These are phyloP conservation scores for Bocquillonia castaneifolia DNA, from an alignment of 441 rosid genomes.

Conservation along the genomic window DNA sequence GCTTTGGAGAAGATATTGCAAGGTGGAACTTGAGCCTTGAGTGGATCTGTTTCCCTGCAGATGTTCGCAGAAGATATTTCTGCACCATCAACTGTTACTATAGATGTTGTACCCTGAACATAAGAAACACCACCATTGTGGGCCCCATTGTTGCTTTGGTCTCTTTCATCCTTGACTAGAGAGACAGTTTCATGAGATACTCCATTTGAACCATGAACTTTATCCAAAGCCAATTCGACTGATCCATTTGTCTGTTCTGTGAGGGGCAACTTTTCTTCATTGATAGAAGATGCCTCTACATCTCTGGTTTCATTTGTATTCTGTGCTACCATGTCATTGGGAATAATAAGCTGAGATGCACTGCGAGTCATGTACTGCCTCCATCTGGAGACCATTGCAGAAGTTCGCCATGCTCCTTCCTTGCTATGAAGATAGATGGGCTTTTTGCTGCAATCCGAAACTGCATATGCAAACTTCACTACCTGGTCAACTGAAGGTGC, in stretches of 20 bases:
- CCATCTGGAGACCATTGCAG: constrained; percentile 93
- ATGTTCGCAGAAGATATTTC: constrained; percentile 32
- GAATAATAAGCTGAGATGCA: constrained; percentile 28
- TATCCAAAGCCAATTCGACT: constrained; percentile 26
- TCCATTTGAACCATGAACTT: constrained; percentile 35
- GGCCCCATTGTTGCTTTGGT: constrained; percentile 24
- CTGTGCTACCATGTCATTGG: constrained; percentile 22
- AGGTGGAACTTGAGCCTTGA: constrained; percentile 82
- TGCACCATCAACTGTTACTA: constrained; percentile 28
- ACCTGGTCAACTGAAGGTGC: constrained; percentile 95
- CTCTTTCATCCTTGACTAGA: constrained; percentile 23
- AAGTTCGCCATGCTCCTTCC: constrained; percentile 90
- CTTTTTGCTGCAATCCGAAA: constrained; percentile 64
- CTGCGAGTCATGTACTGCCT: constrained; percentile 73
- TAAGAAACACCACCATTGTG: constrained; percentile 30
- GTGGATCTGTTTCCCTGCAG: constrained; percentile 51
- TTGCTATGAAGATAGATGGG: constrained; percentile 90
- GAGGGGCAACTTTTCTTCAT: constrained; percentile 21
- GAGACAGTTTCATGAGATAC: constrained; percentile 25
- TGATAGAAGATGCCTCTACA: constrained; percentile 18
- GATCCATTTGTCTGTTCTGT: constrained; percentile 27
- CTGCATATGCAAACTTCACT: constrained; percentile 75
- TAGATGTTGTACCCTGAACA: constrained; percentile 26
- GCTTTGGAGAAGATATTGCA: constrained; percentile 68
- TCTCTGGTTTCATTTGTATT: constrained; percentile 32